phyloP scores from a whole-genome alignment of 306 rosid genomes.

The Pueraria montana region DNA sequence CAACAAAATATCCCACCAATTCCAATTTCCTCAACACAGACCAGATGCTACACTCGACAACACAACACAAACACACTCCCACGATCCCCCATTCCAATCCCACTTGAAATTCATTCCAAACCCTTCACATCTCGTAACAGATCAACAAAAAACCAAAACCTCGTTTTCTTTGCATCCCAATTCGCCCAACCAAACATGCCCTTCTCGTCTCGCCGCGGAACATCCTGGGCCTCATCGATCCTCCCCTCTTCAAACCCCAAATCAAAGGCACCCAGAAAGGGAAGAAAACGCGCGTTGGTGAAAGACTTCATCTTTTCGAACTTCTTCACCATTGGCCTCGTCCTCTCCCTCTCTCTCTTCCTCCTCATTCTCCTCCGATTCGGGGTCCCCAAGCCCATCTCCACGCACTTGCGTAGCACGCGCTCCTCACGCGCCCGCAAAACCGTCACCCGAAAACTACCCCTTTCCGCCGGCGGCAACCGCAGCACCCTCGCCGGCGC shows the following conservation, averaged over 20 bases:
- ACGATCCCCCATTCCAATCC: not conserved
- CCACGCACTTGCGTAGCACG: slow-evolving; percentile 56
- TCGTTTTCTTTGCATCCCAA: slow-evolving; percentile 3
- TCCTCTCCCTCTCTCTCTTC: slow-evolving; percentile 70
- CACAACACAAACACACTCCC: not conserved
- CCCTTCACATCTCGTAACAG: not conserved
- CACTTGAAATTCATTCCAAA: not conserved
- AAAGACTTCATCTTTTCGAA: slow-evolving; percentile 77
- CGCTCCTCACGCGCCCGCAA: slow-evolving; percentile 60
- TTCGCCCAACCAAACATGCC: slow-evolving; percentile 56
- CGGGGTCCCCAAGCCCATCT: slow-evolving; percentile 83
- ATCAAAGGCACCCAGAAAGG: slow-evolving; percentile 73
- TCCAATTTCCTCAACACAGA: not conserved
- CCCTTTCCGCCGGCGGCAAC: slow-evolving; percentile 25
- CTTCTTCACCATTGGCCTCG: slow-evolving; percentile 84
- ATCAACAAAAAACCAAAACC: slow-evolving; percentile 5
- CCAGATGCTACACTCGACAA: not conserved
- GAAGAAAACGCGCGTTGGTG: slow-evolving; percentile 64
- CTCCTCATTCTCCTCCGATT: slow-evolving; percentile 70
- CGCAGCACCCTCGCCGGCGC: slow-evolving; percentile 49
- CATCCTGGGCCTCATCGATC: slow-evolving; percentile 68
- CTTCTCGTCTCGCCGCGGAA: slow-evolving; percentile 75
- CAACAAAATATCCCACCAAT: not conserved
- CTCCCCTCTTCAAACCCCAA: slow-evolving; percentile 80
- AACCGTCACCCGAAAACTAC: slow-evolving; percentile 56